Percentiles rank a stretch among this genome's conserved stretches.
phyloP scores from a whole-genome alignment of 164 flowering plant genomes.

The Macadamia integrifolia region DNA sequence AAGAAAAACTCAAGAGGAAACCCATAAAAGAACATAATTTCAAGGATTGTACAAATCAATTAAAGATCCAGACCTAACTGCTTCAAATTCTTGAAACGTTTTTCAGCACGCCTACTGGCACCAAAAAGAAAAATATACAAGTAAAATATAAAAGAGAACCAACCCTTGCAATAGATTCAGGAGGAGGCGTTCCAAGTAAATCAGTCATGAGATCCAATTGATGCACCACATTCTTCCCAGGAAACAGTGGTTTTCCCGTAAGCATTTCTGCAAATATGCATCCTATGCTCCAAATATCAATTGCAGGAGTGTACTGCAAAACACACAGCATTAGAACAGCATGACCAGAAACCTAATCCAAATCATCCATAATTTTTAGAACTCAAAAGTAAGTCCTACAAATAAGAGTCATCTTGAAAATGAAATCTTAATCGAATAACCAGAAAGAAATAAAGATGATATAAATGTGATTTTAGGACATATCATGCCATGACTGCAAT shows the following conservation, averaged over 20 bases:
- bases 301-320: slow-evolving; percentile 88
- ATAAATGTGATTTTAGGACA: neutral
- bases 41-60: neutral
- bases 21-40: neutral
- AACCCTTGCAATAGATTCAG: slow-evolving; percentile 63
- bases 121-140: neutral
- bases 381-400: neutral
- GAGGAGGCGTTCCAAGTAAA: slow-evolving; percentile 73
- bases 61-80: neutral
- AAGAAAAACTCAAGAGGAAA: neutral
- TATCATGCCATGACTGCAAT: neutral
- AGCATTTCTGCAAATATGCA: slow-evolving; percentile 92
- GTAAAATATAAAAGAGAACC: slow-evolving; percentile 15
- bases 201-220: slow-evolving; percentile 84
- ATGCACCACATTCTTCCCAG: slow-evolving; percentile 84
- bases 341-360: neutral
- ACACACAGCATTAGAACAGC: slow-evolving; percentile 6
- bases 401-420: neutral
- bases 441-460: neutral
- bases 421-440: neutral
- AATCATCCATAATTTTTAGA: neutral
- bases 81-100: neutral
- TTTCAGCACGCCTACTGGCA: neutral
- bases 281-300: slow-evolving; percentile 95
- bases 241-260: slow-evolving; percentile 76